Evolutionary conservation across 192 early-diverging fungal genomes (phyloP), one percentile per base, ranked within the genome.

Genomic region (Diversispora epigaea): DNA sequence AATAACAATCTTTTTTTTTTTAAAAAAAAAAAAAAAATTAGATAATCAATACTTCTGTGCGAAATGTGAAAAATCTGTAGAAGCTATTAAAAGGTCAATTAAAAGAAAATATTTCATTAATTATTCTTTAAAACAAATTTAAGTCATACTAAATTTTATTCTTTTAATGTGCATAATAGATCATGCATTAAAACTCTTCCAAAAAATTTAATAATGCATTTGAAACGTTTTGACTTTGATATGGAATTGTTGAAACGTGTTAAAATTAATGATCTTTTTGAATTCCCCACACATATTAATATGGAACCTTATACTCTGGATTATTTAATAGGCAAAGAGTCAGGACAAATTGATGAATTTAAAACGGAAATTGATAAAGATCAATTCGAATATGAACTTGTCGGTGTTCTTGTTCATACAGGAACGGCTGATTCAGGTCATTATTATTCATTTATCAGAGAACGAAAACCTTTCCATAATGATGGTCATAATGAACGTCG

Each of bases 151-250:
- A 9, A 45, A 11, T 63, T 43, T 21, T 6, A 25, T 17, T n/a
- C 9, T 45, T 21, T 64, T 6, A 8, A 8, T 64, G 0, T 32
- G 11, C 7, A 79, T 65, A 32, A 41, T 71, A 85, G 84, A 15
- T 77, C 84, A 12, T 84, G 85, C 50, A 87, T 90, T 69, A 80
- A 82, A 44, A 80, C 77, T 44, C 73, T 90, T n/a, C 89, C 89
- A 15, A 78, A 78, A 8, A 85, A 83, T 49, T 76, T 90, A 40
- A 86, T 90, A 14, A 46, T 90, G 14, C 88, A 90, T 78, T 75
- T 90, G n/a, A 90, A 90, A 60, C 83, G 89, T 22, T 90, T 90
- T 72, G 85, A 87, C 25, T 84, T 88, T 40, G 89, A 89, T 45
- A 78, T 85, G 82, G 84, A 87, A 32, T 77, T 84, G 7, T 81